phyloP scores from a whole-genome alignment of 192 early-diverging fungal species.

The Phycomyces blakesleeanus region DNA sequence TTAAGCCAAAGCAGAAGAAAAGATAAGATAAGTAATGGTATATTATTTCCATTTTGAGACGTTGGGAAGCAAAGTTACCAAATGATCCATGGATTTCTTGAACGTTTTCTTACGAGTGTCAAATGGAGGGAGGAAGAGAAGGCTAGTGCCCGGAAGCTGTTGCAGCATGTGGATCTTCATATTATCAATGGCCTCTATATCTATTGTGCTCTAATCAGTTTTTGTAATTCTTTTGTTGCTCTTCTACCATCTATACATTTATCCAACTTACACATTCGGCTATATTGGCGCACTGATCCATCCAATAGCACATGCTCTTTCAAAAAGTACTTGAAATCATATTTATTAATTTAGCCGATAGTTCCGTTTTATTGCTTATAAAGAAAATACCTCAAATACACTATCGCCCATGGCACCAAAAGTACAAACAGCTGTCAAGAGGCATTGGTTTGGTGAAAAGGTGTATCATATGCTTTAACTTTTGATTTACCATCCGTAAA shows the following conservation, averaged over 20 bases:
- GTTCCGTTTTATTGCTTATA: not conserved
- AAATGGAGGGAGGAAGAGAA: conserved; percentile 12
- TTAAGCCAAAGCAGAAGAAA: too few relatives aligned
- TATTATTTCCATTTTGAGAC: too few relatives aligned
- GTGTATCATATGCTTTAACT: not conserved
- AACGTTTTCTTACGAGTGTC: not conserved
- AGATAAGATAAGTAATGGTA: too few relatives aligned
- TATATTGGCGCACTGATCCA: conserved; percentile 12
- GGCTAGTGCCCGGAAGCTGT: conserved; percentile 8
- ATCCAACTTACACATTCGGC: conserved; percentile 20
- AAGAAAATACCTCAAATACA: conserved; percentile 45
- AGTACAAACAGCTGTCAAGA: conserved; percentile 17
- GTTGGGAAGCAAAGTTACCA: conserved; percentile 22
- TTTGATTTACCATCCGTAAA: conserved; percentile 14
- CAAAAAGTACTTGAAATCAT: conserved; percentile 45
- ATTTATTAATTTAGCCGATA: not conserved
- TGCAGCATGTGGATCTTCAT: conserved; percentile 24
- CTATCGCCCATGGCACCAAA: conserved; percentile 49
- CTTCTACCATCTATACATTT: too few relatives aligned
- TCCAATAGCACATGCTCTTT: conserved; percentile 48
- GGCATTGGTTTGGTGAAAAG: not conserved
- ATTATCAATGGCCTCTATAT: conserved; percentile 24
- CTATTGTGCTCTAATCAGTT: not conserved
- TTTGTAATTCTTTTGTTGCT: too few relatives aligned
- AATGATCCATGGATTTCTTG: conserved; percentile 20